These are phyloP conservation scores for Yamadazyma dendronema DNA, from an alignment of 1,139 yeast species.

Conservation along the genomic window DNA sequence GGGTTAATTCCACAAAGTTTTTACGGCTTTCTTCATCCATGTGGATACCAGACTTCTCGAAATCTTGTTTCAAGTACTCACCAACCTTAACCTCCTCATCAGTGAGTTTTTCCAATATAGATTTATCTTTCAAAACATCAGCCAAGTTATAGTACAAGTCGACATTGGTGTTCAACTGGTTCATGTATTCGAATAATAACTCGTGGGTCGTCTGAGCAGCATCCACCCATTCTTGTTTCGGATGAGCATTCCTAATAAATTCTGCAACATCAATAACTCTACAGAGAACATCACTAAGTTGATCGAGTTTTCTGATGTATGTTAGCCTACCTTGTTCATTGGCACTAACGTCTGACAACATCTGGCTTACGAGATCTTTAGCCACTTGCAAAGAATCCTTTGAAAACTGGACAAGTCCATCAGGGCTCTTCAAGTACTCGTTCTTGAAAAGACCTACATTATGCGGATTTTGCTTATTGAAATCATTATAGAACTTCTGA, in stretches of 20 bases:
- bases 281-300: constrained; percentile 84
- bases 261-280: constrained; percentile 94
- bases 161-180: constrained; percentile 81
- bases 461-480: constrained; percentile 22
- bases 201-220: constrained; percentile 92
- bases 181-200: constrained; percentile 91
- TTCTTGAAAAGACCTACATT: constrained; percentile 68
- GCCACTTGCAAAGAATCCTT: constrained; percentile 63
- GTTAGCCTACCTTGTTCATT: constrained; percentile 45
- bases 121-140: constrained; percentile 47
- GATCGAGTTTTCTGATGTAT: constrained; percentile 71
- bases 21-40: constrained; percentile 68
- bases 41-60: constrained; percentile 86
- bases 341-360: constrained; percentile 45
- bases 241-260: constrained; percentile 86
- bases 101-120: constrained; percentile 40
- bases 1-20: constrained; percentile 75
- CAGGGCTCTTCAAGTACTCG: constrained; percentile 63
- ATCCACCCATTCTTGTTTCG: constrained; percentile 62
- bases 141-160: constrained; percentile 63
- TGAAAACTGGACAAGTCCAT: constrained; percentile 70
- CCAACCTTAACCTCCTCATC: constrained; percentile 85
- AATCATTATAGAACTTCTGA: constrained; percentile 36
- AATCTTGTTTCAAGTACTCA: constrained; percentile 73
- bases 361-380: constrained; percentile 52